phyloP scores from a whole-genome alignment of 345 rosid genomes.

The Gossypium mustelinum region DNA sequence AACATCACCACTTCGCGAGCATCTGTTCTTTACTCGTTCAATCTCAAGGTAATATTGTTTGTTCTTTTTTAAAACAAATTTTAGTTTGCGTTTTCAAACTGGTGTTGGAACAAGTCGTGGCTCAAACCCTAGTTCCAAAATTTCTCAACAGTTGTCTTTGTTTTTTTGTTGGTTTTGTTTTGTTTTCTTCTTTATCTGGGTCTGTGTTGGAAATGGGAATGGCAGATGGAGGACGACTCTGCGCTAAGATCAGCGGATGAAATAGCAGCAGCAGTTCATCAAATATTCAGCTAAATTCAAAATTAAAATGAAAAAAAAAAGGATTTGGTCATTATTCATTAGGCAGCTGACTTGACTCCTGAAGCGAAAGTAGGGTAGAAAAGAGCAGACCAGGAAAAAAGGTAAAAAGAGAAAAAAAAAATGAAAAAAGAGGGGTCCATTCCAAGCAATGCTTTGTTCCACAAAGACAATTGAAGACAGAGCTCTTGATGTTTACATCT shows the following conservation, averaged over 20 bases:
- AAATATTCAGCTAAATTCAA: conserved; percentile 51
- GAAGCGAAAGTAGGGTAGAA: background rate
- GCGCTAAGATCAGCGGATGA: conserved; percentile 57
- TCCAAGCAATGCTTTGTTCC: conserved; percentile 16
- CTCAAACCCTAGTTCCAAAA: conserved; percentile 11
- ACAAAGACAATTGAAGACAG: background rate
- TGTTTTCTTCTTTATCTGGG: background rate
- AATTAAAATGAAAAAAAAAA: background rate
- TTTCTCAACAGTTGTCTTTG: conserved; percentile 1
- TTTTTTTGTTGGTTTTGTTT: conserved; percentile 13
- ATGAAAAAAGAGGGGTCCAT: background rate
- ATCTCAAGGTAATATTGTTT: conserved; percentile 54
- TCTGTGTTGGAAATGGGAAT: conserved; percentile 5
- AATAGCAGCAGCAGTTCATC: conserved; percentile 54
- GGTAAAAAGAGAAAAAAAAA: background rate
- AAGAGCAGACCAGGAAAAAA: conserved; percentile 1
- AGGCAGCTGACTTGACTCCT: conserved; percentile 18
- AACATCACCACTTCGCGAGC: conserved; percentile 48
- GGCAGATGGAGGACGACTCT: conserved; percentile 73
- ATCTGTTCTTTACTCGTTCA: conserved; percentile 58
- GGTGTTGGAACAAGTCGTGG: background rate
- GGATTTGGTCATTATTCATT: background rate
- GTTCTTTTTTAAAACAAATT: background rate
- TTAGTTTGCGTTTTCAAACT: background rate
- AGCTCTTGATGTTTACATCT: conserved; percentile 26